These are phyloP conservation scores for Ordospora pajunii DNA, from an alignment of 371 early-diverging fungal species.

Conservation along the genomic window DNA sequence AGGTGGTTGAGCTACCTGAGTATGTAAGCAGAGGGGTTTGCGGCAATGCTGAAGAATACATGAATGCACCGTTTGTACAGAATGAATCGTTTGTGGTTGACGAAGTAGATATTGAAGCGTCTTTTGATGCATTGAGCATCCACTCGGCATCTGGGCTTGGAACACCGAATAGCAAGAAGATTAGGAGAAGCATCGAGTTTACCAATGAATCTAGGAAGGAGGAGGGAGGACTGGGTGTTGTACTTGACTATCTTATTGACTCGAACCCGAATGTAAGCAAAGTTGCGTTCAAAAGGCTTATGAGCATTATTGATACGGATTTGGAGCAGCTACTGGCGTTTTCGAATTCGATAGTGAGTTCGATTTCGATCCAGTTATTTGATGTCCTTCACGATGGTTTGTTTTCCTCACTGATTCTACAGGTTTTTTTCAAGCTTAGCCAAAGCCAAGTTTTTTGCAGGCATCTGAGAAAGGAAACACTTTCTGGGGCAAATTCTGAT, in stretches of 20 bases:
- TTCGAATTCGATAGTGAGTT: slow-evolving; percentile 40
- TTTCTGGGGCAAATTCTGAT: slow-evolving; percentile 21
- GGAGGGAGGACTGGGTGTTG: slow-evolving; percentile 13
- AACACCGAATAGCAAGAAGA: slow-evolving; percentile 13
- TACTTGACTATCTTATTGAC: slow-evolving; percentile 30
- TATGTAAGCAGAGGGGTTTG: neutral
- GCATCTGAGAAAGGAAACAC: slow-evolving; percentile 37
- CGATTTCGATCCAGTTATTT: slow-evolving; percentile 40
- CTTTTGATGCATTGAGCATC: slow-evolving; percentile 17
- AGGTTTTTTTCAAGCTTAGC: slow-evolving; percentile 30
- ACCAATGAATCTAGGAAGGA: slow-evolving; percentile 14
- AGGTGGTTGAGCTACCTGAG: neutral
- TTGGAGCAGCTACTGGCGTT: slow-evolving; percentile 5
- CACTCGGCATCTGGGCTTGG: neutral
- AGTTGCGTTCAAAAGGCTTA: slow-evolving; percentile 27
- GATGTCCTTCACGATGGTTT: slow-evolving; percentile 3
- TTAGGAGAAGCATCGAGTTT: slow-evolving; percentile 1
- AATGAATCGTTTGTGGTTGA: neutral
- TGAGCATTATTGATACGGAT: slow-evolving; percentile 4
- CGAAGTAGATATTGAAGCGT: slow-evolving; percentile 5
- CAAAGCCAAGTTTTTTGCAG: slow-evolving; percentile 16
- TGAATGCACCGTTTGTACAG: slow-evolving; percentile 10
- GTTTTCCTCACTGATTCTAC: slow-evolving; percentile 2
- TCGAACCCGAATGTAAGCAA: slow-evolving; percentile 6
- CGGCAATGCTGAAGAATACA: neutral